Percentiles rank a stretch among this genome's conserved stretches.
These are phyloP conservation scores for Podospora pseudocomata DNA, from an alignment of 495 filamentous ascomycete species.

Conservation along the genomic window DNA sequence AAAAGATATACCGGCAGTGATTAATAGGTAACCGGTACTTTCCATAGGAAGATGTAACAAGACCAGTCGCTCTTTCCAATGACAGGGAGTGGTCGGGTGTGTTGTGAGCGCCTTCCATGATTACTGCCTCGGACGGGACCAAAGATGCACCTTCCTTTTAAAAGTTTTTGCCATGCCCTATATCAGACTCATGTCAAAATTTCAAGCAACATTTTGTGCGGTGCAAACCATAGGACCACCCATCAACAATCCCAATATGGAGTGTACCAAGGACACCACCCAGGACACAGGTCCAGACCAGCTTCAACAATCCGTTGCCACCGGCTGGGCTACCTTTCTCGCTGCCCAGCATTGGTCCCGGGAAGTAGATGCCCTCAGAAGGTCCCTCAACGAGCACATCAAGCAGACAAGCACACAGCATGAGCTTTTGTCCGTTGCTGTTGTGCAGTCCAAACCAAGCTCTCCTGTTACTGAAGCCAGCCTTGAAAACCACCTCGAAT, in stretches of 20 bases:
- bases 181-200: neutral
- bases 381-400: constrained; percentile 18
- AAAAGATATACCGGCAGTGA: neutral
- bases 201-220: neutral
- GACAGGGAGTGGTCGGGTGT: neutral
- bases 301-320: constrained; percentile 21
- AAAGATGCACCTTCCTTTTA: constrained; percentile 8
- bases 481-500: constrained; percentile 14
- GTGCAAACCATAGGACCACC: neutral
- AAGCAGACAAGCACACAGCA: constrained; percentile 18
- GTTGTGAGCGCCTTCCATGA: neutral
- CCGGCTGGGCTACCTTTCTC: constrained; percentile 28
- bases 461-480: constrained; percentile 10
- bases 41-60: neutral
- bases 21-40: neutral
- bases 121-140: neutral
- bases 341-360: constrained; percentile 24
- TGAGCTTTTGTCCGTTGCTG: constrained; percentile 13
- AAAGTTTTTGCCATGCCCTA: neutral
- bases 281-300: constrained; percentile 3
- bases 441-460: constrained; percentile 19
- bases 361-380: constrained; percentile 21
- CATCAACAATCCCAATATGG: too few species aligned
- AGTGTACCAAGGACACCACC: neutral
- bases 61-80: neutral